phyloP scores from a whole-genome alignment of 1,284 basidiomycete species.

The Phlebopus sp. region DNA sequence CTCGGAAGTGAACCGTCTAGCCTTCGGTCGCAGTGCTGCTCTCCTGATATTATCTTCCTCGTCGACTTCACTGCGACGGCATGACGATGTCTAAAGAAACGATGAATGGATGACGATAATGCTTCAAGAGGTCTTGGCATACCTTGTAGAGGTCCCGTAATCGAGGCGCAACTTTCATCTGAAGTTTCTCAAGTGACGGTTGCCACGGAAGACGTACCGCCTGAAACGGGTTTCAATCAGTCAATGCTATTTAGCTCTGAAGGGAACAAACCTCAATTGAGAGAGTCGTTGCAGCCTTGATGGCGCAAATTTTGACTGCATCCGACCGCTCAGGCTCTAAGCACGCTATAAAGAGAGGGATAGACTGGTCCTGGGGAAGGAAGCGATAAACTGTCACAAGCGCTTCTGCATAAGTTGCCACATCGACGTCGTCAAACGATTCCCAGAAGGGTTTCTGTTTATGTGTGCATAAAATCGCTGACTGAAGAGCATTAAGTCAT shows the following conservation, averaged over 20 bases:
- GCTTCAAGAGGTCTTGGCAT: constrained; percentile 11
- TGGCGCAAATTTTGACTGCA: constrained; percentile 74
- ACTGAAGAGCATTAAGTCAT: constrained; percentile 30
- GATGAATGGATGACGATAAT: constrained; percentile 9
- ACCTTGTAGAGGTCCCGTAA: constrained; percentile 59
- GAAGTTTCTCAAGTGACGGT: constrained; percentile 46
- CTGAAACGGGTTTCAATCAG: constrained; percentile 32
- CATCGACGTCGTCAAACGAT: constrained; percentile 66
- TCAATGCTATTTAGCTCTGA: constrained; percentile 1
- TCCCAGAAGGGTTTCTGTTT: constrained; percentile 70
- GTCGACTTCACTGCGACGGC: constrained; percentile 56
- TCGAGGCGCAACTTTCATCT: constrained; percentile 43
- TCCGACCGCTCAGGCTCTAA: constrained; percentile 76
- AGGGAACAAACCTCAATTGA: constrained; percentile 26
- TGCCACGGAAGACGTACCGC: constrained; percentile 58
- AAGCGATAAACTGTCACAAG: constrained; percentile 73
- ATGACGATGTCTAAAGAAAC: constrained; percentile 41
- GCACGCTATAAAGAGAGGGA: constrained; percentile 59
- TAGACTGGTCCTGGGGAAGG: constrained; percentile 57
- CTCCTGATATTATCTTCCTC: constrained; percentile 53
- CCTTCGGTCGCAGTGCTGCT: constrained; percentile 54
- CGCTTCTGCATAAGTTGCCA: constrained; percentile 76
- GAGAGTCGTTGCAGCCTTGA: constrained; percentile 53
- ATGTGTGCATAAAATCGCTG: constrained; percentile 45
- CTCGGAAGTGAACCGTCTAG: constrained; percentile 54